phyloP scores from a whole-genome alignment of 495 filamentous ascomycete genomes.

The Xanthoparmelia taractica region DNA sequence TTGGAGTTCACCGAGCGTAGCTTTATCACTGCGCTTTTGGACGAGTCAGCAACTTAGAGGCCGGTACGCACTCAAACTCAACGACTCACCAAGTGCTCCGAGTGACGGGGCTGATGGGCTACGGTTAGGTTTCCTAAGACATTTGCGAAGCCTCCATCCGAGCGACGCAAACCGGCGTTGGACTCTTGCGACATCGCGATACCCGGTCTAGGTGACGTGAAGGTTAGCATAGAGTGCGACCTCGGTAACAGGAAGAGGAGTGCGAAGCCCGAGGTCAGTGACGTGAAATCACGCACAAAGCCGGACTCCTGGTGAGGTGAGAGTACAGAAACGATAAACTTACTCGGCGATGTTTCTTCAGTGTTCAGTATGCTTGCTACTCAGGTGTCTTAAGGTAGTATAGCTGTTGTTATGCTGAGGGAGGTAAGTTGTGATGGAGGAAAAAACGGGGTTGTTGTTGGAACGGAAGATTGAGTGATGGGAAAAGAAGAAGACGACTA shows the following conservation, averaged over 20 bases:
- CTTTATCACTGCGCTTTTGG: neutral
- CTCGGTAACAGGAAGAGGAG: neutral
- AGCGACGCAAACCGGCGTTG: neutral
- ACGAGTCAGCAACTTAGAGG: neutral
- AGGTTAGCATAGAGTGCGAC: neutral
- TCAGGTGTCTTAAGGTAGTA: neutral
- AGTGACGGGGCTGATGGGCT: neutral
- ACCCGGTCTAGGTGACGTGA: neutral
- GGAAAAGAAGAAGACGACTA: neutral
- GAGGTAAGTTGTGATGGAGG: neutral
- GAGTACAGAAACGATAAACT: neutral
- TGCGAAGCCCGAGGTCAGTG: neutral
- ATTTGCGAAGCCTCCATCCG: neutral
- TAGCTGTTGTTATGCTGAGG: neutral
- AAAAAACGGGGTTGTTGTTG: neutral
- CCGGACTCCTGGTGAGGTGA: neutral
- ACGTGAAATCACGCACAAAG: neutral
- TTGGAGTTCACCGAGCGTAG: neutral
- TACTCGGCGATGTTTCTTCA: neutral
- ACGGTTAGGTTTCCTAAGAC: neutral
- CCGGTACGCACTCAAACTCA: neutral
- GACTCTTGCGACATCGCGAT: neutral
- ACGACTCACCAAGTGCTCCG: neutral
- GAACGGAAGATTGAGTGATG: neutral
- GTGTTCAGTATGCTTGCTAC: neutral